Base-by-base conservation (phyloP, 192 early-diverging fungal genomes). In the Umbelopsis ramanniana region DNA sequence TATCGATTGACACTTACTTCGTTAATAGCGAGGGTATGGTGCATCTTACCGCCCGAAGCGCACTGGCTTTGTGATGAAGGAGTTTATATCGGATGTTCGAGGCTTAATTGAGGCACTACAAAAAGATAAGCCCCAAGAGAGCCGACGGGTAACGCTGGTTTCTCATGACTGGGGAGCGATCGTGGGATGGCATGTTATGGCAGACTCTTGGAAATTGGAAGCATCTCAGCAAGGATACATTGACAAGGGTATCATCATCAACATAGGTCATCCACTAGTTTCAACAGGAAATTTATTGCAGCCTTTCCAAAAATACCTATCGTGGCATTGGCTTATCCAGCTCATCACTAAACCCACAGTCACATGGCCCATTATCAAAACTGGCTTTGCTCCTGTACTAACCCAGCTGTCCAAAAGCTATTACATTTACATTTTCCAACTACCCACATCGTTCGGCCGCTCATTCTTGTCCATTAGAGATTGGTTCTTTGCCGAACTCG, bases 81-180 rank as follows among this genome's bases (percentile, higher is more conserved):
- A 48, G 22, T 52, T 70, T 14, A 54, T 52, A 17, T 70, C 69
- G 4, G 69, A 70, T 46, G 69, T 70, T 38, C 69, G 69, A 9
- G 48, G 35, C 12, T 11, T 70, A 17, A 70, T 70, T 6, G 50
- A 54, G 24, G 69, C 69, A 7, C 24, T 70, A 19, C 46, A 54
- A 35, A 54, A 52, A 35, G 50, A 52, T 35, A 70, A 52, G 33
- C 47, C 47, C 4, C 24, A 14, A 35, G 33, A 24, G 9, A 48
- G 50, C 23, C 69, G 69, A 46, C 33, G 21, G 4, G 67, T 52
- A n/a, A 54, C 48, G 19, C 19, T 70, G 48, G 69, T 70, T 54
- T 46, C 50, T 1, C 69, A 70, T 54, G 69, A 70, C 50, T 70
- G 69, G 69, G 69, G 69, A 11, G 47, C 46, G 0, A 70, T 70